Evolutionary conservation across 176 grass and related monocot species (phyloP), one percentile per base, ranked within the genome.

Genomic region (Tuctoria greenei): DNA sequence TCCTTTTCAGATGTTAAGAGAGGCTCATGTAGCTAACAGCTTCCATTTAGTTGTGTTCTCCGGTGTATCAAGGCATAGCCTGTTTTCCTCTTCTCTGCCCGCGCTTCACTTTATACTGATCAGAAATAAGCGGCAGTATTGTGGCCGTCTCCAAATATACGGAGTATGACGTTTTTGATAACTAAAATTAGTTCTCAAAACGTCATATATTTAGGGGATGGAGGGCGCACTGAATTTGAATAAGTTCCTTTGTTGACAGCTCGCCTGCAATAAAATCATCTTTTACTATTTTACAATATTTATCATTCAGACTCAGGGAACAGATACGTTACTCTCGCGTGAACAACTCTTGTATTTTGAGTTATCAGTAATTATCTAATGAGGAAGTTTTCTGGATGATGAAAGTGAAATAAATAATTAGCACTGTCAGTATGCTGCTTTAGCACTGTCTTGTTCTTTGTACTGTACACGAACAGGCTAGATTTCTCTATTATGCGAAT

Each of bases 111-210:
- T 74, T 74, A 42, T 39, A 28, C 49, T 10, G 60, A 61, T 67
- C 69, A 68, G 35, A 38, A 81, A 84, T 84, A 78, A 65, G 25
- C 8, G 7, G 13, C 7, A 28, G 28, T 61, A 64, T 56, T 47
- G 46, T 37, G n/a, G 9, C 17, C n/a, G n/a, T n/a, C n/a, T n/a
- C n/a, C n/a, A n/a, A n/a, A n/a, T n/a, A n/a, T n/a, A n/a, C n/a
- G n/a, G n/a, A n/a, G n/a, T n/a, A n/a, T n/a, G n/a, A n/a, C n/a
- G n/a, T n/a, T n/a, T n/a, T n/a, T n/a, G n/a, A n/a, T n/a, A n/a
- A n/a, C n/a, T n/a, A n/a, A n/a, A n/a, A n/a, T n/a, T n/a, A n/a
- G n/a, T n/a, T n/a, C n/a, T n/a, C n/a, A n/a, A n/a, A n/a, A n/a
- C n/a, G n/a, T n/a, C n/a, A n/a, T n/a, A n/a, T n/a, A n/a, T n/a